Evolutionary conservation across 2,329 filamentous ascomycete genomes (phyloP).

Genomic region (Leptographium radiaticola): DNA sequence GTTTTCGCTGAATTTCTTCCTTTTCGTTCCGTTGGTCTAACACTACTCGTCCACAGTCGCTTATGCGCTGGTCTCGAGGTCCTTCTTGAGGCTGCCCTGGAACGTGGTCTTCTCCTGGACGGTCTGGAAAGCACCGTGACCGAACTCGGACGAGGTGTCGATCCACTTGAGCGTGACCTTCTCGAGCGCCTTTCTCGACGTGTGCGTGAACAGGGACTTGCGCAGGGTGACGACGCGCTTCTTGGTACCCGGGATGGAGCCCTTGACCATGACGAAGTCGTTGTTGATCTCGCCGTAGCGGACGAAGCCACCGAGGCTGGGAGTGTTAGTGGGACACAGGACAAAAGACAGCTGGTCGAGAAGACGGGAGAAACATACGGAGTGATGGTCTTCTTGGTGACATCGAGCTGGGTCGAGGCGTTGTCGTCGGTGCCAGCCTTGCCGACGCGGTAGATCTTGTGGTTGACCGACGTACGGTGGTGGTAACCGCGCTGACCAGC

Average conservation of each 20-base stretch:
- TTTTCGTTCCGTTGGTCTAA: background rate
- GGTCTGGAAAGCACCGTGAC: slow-evolving; percentile 99
- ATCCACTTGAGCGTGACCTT: slow-evolving; percentile 99
- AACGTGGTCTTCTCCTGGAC: slow-evolving; percentile 94
- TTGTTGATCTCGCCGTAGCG: slow-evolving; percentile 99
- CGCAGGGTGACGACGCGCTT: slow-evolving; percentile 98
- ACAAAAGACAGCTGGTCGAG: background rate
- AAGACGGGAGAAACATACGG: slow-evolving; percentile 56
- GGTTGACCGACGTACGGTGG: slow-evolving; percentile 99
- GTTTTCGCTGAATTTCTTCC: background rate
- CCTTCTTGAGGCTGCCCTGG: slow-evolving; percentile 99
- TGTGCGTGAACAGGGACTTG: slow-evolving; percentile 98
- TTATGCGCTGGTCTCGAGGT: slow-evolving; percentile 41
- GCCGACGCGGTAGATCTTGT: slow-evolving; percentile 99
- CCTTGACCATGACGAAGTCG: slow-evolving; percentile 96
- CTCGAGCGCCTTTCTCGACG: slow-evolving; percentile 87
- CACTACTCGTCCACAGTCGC: slow-evolving; percentile 5
- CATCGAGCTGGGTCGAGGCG: slow-evolving; percentile 87
- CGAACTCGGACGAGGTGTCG: slow-evolving; percentile 99
- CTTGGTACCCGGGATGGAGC: slow-evolving; percentile 94
- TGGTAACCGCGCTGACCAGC: slow-evolving; percentile 99
- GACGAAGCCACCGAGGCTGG: slow-evolving; percentile 95
- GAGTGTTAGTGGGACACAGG: slow-evolving; percentile 3
- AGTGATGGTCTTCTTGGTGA: slow-evolving; percentile 99
- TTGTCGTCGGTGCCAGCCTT: slow-evolving; percentile 84